These are phyloP conservation scores for Tuber brumale DNA, from an alignment of 495 filamentous ascomycete species.

Conservation along the genomic window DNA sequence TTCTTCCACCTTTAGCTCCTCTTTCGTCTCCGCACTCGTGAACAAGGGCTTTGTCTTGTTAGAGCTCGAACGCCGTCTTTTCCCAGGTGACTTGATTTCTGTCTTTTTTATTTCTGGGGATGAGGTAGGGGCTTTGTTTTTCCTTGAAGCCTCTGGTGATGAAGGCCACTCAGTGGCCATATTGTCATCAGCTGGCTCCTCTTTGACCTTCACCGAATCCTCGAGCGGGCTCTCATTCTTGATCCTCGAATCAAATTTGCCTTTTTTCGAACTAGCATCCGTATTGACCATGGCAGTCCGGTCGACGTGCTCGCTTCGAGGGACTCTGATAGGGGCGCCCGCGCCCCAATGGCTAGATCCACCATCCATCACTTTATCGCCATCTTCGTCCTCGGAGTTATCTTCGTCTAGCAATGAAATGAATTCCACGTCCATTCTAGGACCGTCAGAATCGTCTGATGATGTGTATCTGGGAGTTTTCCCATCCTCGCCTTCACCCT, in stretches of 20 bases:
- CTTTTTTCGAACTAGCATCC: conserved; percentile 30
- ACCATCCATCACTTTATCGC: conserved; percentile 7
- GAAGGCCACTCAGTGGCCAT: not conserved
- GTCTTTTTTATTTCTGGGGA: conserved; percentile 9
- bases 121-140: conserved; percentile 4
- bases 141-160: conserved; percentile 8
- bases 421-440: conserved; percentile 36
- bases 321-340: conserved; percentile 37
- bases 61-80: conserved; percentile 18
- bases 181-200: conserved; percentile 31
- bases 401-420: conserved; percentile 30
- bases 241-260: conserved; percentile 25
- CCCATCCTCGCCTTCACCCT: conserved; percentile 10
- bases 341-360: conserved; percentile 21
- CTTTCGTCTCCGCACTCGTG: conserved; percentile 28
- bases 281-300: conserved; percentile 32
- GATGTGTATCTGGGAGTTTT: conserved; percentile 12
- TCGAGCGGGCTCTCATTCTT: conserved; percentile 36
- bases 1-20: conserved; percentile 36
- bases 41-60: conserved; percentile 11
- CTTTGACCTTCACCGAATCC: conserved; percentile 33
- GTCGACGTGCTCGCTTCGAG: conserved; percentile 31
- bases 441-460: conserved; percentile 35
- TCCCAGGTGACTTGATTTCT: conserved; percentile 3
- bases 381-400: conserved; percentile 14